Evolutionary conservation across 352 stramenopile species (phyloP).

Genomic region (Phytophthora sojae): DNA sequence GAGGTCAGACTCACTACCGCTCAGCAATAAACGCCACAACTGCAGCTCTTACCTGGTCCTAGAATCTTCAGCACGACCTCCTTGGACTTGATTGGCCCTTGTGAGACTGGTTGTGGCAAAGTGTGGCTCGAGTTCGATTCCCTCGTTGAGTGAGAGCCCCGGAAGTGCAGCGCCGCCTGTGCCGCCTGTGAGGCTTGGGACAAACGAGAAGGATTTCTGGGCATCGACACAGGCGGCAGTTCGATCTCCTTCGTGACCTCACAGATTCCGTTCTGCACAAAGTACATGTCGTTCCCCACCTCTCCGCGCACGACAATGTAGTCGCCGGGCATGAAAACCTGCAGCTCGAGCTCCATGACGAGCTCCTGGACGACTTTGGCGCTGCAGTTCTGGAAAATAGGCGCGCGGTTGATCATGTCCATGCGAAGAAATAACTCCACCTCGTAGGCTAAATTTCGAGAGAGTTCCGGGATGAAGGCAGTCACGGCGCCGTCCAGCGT

Average conservation of each 20-base stretch:
- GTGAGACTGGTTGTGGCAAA: background rate
- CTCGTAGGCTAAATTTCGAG: conserved; percentile 83
- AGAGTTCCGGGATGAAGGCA: conserved; percentile 82
- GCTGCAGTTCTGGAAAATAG: conserved; percentile 85
- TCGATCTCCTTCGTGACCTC: conserved; percentile 85
- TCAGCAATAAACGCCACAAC: no score
- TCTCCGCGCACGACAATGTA: conserved; percentile 86
- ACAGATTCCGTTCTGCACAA: conserved; percentile 81
- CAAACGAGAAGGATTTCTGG: conserved; percentile 15
- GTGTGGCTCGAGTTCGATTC: conserved; percentile 19
- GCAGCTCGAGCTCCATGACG: conserved; percentile 82
- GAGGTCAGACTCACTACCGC: no score
- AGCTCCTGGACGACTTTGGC: conserved; percentile 86
- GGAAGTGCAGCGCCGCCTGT: conserved; percentile 14
- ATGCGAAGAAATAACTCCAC: conserved; percentile 86
- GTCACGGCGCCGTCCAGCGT: conserved; percentile 80
- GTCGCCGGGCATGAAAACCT: conserved; percentile 88
- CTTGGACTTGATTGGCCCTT: conserved; percentile 32
- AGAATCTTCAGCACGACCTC: conserved; percentile 48
- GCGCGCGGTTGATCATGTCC: conserved; percentile 89
- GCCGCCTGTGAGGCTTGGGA: conserved; percentile 27
- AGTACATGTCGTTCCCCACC: conserved; percentile 91
- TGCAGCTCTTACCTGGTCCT: no score
- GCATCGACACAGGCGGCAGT: background rate
- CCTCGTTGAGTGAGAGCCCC: conserved; percentile 7